Percentiles rank a stretch among this genome's conserved stretches.
These are phyloP conservation scores for Jacaranda mimosifolia DNA, from an alignment of 257 asterid species.

Conservation along the genomic window DNA sequence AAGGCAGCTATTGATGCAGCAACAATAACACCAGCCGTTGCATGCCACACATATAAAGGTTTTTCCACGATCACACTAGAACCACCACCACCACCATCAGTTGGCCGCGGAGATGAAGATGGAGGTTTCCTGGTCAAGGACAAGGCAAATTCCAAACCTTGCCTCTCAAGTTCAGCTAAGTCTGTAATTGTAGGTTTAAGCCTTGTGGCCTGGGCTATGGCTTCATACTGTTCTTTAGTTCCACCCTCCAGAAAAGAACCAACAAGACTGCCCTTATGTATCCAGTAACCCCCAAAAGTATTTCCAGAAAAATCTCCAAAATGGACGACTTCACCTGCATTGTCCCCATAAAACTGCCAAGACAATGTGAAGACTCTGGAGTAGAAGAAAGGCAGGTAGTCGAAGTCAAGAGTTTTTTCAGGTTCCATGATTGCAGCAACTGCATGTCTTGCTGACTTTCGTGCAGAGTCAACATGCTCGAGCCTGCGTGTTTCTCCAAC, in stretches of 20 bases:
- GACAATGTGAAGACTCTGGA: conserved; percentile 74
- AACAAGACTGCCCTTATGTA: conserved; percentile 59
- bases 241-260: conserved; percentile 94
- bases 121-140: conserved; percentile 40
- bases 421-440: conserved; percentile 68
- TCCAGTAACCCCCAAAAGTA: conserved; percentile 76
- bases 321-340: conserved; percentile 61
- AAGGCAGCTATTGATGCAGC: conserved; percentile 79
- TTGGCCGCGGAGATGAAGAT: conserved; percentile 32
- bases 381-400: conserved; percentile 82
- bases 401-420: conserved; percentile 58
- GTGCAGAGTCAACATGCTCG: conserved; percentile 77
- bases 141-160: conserved; percentile 67
- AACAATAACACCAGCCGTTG: conserved; percentile 70
- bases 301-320: conserved; percentile 64
- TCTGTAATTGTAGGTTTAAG: conserved; percentile 57
- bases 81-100: conserved; percentile 30
- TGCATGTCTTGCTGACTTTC: conserved; percentile 78
- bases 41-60: conserved; percentile 61
- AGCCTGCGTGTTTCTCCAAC: conserved; percentile 74
- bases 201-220: conserved; percentile 67
- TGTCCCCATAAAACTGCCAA: conserved; percentile 85
- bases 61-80: conserved; percentile 42
- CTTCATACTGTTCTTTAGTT: conserved; percentile 72
- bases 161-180: conserved; percentile 57